These are phyloP conservation scores for Oxalis stricta DNA, from an alignment of 441 rosid species.

Conservation along the genomic window DNA sequence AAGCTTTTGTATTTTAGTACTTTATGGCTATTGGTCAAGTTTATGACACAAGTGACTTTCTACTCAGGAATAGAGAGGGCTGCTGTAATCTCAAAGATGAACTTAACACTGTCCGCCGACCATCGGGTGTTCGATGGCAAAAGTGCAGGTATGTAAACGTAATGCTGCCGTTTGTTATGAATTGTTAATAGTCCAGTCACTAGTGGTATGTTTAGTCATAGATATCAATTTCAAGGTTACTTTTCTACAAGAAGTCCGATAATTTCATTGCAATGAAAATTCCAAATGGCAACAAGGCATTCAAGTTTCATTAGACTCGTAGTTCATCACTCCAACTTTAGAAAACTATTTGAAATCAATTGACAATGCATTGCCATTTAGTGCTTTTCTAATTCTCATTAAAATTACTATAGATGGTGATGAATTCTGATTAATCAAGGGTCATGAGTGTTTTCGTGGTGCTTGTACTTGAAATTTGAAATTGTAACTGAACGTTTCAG, in stretches of 20 bases:
- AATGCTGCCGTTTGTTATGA: not conserved
- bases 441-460: not conserved
- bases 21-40: constrained; percentile 1
- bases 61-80: constrained; percentile 65
- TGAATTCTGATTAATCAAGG: too few species aligned
- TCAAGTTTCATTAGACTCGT: too few species aligned
- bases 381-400: too few species aligned
- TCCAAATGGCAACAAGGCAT: too few species aligned
- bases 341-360: too few species aligned
- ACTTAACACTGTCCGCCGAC: constrained; percentile 79
- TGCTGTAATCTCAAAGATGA: constrained; percentile 69
- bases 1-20: too few species aligned
- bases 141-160: constrained; percentile 57
- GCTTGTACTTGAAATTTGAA: not conserved
- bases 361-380: too few species aligned
- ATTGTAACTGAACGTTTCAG: too few species aligned
- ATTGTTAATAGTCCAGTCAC: not conserved
- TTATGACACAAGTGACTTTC: constrained; percentile 10
- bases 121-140: constrained; percentile 92
- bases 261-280: too few species aligned
- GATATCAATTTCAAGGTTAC: not conserved
- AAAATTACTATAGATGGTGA: too few species aligned
- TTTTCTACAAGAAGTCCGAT: too few species aligned
- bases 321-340: too few species aligned
- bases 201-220: not conserved